These are phyloP conservation scores for Sambucus nigra DNA, from an alignment of 129 eudicot genomes.

Conservation along the genomic window DNA sequence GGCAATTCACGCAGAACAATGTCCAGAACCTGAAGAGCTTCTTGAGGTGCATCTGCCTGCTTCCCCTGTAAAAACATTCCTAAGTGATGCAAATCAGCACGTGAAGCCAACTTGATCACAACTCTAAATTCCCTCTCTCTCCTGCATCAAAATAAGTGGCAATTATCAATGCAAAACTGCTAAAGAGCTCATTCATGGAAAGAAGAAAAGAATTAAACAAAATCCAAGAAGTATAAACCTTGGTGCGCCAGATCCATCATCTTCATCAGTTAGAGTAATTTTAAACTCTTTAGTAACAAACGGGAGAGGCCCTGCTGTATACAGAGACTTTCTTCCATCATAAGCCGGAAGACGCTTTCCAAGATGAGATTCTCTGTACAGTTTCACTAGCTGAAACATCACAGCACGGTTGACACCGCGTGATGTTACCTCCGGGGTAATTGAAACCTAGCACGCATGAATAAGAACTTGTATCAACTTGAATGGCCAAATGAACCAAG, in stretches of 20 bases:
- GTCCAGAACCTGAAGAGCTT: constrained; percentile 92
- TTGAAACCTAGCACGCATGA: constrained; percentile 52
- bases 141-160: constrained; percentile 30
- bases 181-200: background rate
- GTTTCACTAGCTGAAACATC: constrained; percentile 58
- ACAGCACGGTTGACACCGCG: constrained; percentile 93
- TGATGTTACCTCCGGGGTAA: constrained; percentile 79
- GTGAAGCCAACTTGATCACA: constrained; percentile 81
- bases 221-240: constrained; percentile 25
- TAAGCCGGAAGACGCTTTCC: constrained; percentile 90
- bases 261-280: constrained; percentile 69
- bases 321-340: constrained; percentile 91
- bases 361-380: constrained; percentile 67
- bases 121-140: constrained; percentile 71
- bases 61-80: constrained; percentile 73
- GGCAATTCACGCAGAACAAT: constrained; percentile 89
- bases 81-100: constrained; percentile 76
- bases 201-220: too few species aligned
- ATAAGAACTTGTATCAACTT: background rate
- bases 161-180: background rate
- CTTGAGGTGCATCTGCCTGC: constrained; percentile 95
- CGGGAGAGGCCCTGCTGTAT: constrained; percentile 92
- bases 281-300: constrained; percentile 63
- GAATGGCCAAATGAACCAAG: background rate
- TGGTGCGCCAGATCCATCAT: constrained; percentile 69